Evolutionary conservation across 768 basidiomycete species (phyloP).

Genomic region (Clitopilus hobsonii): DNA sequence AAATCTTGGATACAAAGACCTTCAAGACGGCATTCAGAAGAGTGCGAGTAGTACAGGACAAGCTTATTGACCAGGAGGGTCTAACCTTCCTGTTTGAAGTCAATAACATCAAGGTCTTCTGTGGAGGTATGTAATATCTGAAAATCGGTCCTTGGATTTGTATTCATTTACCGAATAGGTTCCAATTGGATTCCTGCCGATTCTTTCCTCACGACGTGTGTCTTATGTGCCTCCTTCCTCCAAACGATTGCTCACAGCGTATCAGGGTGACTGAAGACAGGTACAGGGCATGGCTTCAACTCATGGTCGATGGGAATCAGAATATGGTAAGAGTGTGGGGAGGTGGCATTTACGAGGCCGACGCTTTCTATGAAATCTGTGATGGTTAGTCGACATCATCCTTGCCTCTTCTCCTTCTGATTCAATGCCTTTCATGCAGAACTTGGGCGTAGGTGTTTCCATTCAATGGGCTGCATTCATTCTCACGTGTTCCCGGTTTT

Average conservation of each 20-base stretch:
- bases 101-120: slow-evolving; percentile 85
- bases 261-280: slow-evolving; percentile 40
- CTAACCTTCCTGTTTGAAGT: slow-evolving; percentile 87
- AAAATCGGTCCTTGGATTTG: not conserved
- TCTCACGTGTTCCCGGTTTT: too few species aligned
- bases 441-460: slow-evolving; percentile 60
- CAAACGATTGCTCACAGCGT: not conserved
- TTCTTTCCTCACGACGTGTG: slow-evolving; percentile 78
- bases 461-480: too few species aligned
- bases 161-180: slow-evolving; percentile 29
- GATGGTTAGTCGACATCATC: slow-evolving; percentile 46
- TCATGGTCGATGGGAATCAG: slow-evolving; percentile 87
- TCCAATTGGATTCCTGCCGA: slow-evolving; percentile 96
- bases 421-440: slow-evolving; percentile 28
- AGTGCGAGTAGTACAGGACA: slow-evolving; percentile 76
- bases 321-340: slow-evolving; percentile 94
- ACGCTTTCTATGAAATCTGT: slow-evolving; percentile 80
- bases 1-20: slow-evolving; percentile 45
- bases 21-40: slow-evolving; percentile 77
- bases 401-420: not conserved
- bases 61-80: slow-evolving; percentile 70
- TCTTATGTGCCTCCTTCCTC: slow-evolving; percentile 14
- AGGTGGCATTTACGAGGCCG: slow-evolving; percentile 84
- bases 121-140: slow-evolving; percentile 54
- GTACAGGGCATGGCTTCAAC: slow-evolving; percentile 79